Percentiles rank a stretch among this genome's conserved stretches.
phyloP scores from a whole-genome alignment of 2,329 filamentous ascomycete species.

The Cytospora leucostoma region DNA sequence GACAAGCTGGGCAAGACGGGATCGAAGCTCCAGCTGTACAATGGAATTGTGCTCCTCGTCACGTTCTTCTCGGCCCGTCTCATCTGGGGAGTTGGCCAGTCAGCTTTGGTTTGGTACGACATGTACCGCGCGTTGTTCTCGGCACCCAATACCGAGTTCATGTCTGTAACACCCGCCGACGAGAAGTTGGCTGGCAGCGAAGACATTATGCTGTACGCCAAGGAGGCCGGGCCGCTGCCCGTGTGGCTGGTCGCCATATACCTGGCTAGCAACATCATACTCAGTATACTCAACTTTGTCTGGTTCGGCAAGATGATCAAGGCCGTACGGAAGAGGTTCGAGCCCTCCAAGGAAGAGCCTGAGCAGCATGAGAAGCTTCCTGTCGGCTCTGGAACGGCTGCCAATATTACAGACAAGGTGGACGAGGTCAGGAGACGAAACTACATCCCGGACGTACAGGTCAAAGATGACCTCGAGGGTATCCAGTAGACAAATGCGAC shows the following conservation, averaged over 20 bases:
- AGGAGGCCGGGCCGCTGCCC: slow-evolving; percentile 56
- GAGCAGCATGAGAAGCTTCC: slow-evolving; percentile 32
- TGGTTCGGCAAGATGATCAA: slow-evolving; percentile 89
- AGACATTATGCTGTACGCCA: slow-evolving; percentile 55
- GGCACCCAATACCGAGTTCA: slow-evolving; percentile 37
- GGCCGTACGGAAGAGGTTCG: slow-evolving; percentile 75
- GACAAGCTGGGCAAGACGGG: slow-evolving; percentile 84
- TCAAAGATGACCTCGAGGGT: slow-evolving; percentile 30
- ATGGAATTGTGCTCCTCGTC: slow-evolving; percentile 70
- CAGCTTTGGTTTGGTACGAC: slow-evolving; percentile 68
- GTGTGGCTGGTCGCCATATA: slow-evolving; percentile 71
- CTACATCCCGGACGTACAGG: slow-evolving; percentile 27
- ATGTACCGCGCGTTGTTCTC: slow-evolving; percentile 61
- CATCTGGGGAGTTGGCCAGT: slow-evolving; percentile 75
- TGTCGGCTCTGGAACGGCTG: slow-evolving; percentile 15
- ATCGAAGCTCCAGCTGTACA: slow-evolving; percentile 71
- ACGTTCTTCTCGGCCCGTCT: slow-evolving; percentile 79
- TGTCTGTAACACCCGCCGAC: slow-evolving; percentile 38
- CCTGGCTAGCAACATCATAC: slow-evolving; percentile 66
- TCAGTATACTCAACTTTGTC: slow-evolving; percentile 78
- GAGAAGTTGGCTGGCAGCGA: slow-evolving; percentile 33
- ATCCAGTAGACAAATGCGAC: slow-evolving; percentile 27
- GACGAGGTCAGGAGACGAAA: slow-evolving; percentile 29
- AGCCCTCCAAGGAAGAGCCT: slow-evolving; percentile 44
- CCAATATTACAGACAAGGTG: slow-evolving; percentile 21